Evolutionary conservation across 2,329 filamentous ascomycete genomes (phyloP).

Genomic region (Colletotrichum sp.): DNA sequence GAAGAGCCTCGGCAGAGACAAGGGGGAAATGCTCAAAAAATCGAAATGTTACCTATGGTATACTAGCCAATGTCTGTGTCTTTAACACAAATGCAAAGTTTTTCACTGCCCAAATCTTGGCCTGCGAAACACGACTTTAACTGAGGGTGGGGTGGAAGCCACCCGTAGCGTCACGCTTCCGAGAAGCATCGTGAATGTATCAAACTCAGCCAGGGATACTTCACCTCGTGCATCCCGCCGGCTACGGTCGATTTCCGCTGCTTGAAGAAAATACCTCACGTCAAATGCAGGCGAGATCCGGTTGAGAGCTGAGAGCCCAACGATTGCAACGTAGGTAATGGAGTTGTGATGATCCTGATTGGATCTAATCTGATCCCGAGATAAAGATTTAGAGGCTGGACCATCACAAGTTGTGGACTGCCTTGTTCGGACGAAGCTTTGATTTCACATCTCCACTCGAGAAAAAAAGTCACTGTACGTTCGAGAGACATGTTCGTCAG

Average conservation of each 20-base stretch:
- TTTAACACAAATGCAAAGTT: background rate
- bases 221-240: background rate
- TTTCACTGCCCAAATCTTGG: background rate
- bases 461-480: background rate
- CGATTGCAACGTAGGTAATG: background rate
- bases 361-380: conserved; percentile 4
- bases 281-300: background rate
- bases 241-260: background rate
- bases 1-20: background rate
- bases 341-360: background rate
- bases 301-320: background rate
- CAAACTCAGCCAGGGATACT: background rate
- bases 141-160: background rate
- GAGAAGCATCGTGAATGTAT: background rate
- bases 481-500: background rate
- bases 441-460: background rate
- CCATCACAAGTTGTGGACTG: background rate
- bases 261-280: background rate
- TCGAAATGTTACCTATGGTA: background rate
- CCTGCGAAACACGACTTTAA: background rate
- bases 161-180: background rate
- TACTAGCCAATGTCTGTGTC: background rate
- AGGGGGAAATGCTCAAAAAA: background rate
- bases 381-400: background rate
- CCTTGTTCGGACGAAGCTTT: background rate